These are phyloP conservation scores for Aspergillus leporis DNA, from an alignment of 495 filamentous ascomycete species.

Conservation along the genomic window DNA sequence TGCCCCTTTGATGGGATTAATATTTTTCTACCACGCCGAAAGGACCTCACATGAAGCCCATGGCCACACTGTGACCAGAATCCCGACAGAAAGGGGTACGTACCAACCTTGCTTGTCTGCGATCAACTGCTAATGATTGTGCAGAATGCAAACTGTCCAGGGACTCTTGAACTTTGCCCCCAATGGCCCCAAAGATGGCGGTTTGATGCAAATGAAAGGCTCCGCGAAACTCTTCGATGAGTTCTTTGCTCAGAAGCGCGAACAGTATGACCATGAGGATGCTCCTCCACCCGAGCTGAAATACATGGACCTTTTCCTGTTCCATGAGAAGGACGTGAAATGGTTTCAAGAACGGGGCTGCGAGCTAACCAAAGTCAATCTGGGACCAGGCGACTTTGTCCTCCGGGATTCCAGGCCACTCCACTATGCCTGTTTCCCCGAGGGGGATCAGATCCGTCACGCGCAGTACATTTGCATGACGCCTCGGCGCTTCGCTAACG, in stretches of 20 bases:
- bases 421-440: slow-evolving; percentile 39
- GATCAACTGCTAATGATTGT: neutral
- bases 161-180: slow-evolving; percentile 41
- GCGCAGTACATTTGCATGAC: slow-evolving; percentile 37
- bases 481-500: slow-evolving; percentile 25
- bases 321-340: slow-evolving; percentile 34
- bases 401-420: slow-evolving; percentile 45
- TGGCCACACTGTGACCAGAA: slow-evolving; percentile 47
- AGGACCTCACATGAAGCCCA: slow-evolving; percentile 30
- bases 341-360: slow-evolving; percentile 44
- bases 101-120: neutral
- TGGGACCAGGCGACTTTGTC: slow-evolving; percentile 41
- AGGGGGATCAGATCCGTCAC: slow-evolving; percentile 39
- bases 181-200: slow-evolving; percentile 43
- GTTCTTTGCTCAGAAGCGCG: slow-evolving; percentile 35
- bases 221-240: slow-evolving; percentile 37
- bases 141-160: slow-evolving; percentile 35
- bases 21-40: slow-evolving; percentile 32
- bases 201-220: slow-evolving; percentile 42
- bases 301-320: slow-evolving; percentile 36
- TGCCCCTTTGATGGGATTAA: slow-evolving; percentile 43
- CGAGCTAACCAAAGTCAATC: slow-evolving; percentile 38
- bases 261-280: slow-evolving; percentile 33
- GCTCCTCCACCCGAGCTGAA: slow-evolving; percentile 34
- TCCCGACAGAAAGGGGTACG: slow-evolving; percentile 33